Conservation (phyloP, 2,329 filamentous ascomycete genomes). For the Cadophora gregata region DNA sequence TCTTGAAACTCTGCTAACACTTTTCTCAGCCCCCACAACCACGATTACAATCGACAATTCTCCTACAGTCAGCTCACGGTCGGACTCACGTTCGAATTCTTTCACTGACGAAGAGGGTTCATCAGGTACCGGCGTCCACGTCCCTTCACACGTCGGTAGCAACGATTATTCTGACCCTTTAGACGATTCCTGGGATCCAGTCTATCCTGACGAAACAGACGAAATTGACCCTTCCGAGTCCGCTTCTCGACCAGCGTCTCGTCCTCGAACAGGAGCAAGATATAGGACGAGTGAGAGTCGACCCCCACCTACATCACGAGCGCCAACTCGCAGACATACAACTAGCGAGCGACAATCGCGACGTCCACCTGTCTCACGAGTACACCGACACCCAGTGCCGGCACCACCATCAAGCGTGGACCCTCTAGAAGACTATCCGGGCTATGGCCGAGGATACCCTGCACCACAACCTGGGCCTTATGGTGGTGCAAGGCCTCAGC, state of each 20-base stretch:
- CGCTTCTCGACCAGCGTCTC: conserved; percentile 57
- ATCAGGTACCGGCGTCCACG: conserved; percentile 42
- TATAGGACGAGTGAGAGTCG: conserved; percentile 42
- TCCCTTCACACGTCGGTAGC: conserved; percentile 45
- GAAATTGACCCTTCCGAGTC: conserved; percentile 65
- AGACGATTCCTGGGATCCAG: conserved; percentile 43
- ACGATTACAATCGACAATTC: conserved; percentile 38
- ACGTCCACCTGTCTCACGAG: conserved; percentile 47
- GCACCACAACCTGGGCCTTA: conserved; percentile 42
- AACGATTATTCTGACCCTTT: conserved; percentile 48
- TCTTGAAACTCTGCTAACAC: conserved; percentile 22
- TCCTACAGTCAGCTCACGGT: conserved; percentile 38
- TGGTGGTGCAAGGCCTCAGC: conserved; percentile 38
- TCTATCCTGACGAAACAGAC: conserved; percentile 55
- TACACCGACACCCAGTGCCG: conserved; percentile 52
- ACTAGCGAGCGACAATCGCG: conserved; percentile 45
- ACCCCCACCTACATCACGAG: conserved; percentile 48
- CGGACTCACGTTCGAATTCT: conserved; percentile 38
- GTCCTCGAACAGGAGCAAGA: conserved; percentile 36
- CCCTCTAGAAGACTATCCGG: conserved; percentile 65
- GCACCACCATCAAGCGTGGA: conserved; percentile 67
- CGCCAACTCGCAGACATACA: conserved; percentile 47
- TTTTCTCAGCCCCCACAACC: conserved; percentile 20
- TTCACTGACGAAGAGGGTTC: conserved; percentile 43
- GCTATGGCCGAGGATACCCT: conserved; percentile 50